A percentile compares a stretch with the other conserved stretches of the same genome.
These are phyloP conservation scores for Carex myosuroides DNA, from an alignment of 176 grass and related monocot genomes.

Conservation along the genomic window DNA sequence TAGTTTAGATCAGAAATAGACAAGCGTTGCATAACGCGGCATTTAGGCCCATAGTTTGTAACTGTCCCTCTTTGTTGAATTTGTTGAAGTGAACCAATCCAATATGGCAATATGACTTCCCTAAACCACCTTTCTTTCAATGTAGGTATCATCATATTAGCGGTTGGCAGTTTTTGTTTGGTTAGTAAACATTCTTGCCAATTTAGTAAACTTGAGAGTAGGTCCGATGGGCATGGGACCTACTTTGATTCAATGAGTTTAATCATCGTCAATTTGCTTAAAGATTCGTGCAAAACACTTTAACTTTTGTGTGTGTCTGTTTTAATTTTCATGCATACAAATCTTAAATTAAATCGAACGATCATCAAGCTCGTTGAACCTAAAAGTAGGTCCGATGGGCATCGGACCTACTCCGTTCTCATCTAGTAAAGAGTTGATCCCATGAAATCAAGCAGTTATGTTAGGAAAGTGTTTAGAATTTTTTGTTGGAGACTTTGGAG, in stretches of 20 bases:
- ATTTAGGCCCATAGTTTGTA: background rate
- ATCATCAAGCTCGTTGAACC: too few relatives aligned
- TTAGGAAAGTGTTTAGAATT: background rate
- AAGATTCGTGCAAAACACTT: too few relatives aligned
- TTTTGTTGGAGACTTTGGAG: background rate
- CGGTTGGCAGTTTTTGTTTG: constrained; percentile 10
- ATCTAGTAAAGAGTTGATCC: background rate
- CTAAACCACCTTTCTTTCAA: background rate
- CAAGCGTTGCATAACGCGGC: too few relatives aligned
- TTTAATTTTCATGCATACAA: too few relatives aligned
- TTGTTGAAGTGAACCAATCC: background rate
- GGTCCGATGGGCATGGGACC: too few relatives aligned
- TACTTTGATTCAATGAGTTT: too few relatives aligned
- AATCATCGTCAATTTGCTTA: too few relatives aligned
- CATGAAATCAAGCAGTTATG: background rate
- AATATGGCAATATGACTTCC: background rate
- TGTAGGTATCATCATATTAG: background rate
- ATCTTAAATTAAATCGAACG: too few relatives aligned
- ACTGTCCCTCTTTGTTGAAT: background rate
- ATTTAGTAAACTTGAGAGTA: background rate
- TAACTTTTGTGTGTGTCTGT: too few relatives aligned
- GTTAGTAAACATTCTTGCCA: background rate
- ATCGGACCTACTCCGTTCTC: too few relatives aligned
- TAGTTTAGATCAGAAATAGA: too few relatives aligned
- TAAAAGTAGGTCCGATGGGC: too few relatives aligned